phyloP scores from a whole-genome alignment of 2,329 filamentous ascomycete genomes.

The Colletotrichum scovillei region DNA sequence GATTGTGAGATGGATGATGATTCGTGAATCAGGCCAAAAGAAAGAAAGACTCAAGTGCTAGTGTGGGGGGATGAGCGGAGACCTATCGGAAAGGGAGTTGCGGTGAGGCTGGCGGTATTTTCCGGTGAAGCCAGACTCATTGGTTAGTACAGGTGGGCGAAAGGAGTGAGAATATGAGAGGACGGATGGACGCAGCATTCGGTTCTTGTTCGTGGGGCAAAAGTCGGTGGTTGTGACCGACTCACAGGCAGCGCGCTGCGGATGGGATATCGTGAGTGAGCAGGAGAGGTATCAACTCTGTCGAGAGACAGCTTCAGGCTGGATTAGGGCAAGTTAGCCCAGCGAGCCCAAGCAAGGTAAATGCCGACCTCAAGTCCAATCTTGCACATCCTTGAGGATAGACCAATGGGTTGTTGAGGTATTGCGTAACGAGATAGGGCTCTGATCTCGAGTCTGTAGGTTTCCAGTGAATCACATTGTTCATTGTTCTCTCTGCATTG shows the following conservation, averaged over 20 bases:
- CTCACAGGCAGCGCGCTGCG: conserved; percentile 3
- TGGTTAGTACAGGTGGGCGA: conserved; percentile 7
- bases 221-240: conserved; percentile 16
- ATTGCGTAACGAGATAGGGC: not conserved
- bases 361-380: not conserved
- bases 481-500: not conserved
- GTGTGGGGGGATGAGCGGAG: conserved; percentile 32
- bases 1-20: conserved; percentile 16
- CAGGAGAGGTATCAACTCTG: not conserved
- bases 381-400: not conserved
- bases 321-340: not conserved
- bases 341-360: no score
- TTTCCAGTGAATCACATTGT: not conserved
- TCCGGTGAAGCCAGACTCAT: conserved; percentile 24
- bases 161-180: conserved; percentile 5
- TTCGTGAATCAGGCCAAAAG: conserved; percentile 24
- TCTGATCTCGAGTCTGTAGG: not conserved
- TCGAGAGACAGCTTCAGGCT: not conserved
- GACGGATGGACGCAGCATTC: conserved; percentile 1
- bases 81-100: conserved; percentile 37
- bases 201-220: conserved; percentile 22
- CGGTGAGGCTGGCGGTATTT: conserved; percentile 38
- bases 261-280: conserved; percentile 10
- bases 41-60: conserved; percentile 27
- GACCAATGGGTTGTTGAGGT: not conserved